Evolutionary conservation across 805 yeast genomes (phyloP).

Genomic region (Saturnispora mendoncae): DNA sequence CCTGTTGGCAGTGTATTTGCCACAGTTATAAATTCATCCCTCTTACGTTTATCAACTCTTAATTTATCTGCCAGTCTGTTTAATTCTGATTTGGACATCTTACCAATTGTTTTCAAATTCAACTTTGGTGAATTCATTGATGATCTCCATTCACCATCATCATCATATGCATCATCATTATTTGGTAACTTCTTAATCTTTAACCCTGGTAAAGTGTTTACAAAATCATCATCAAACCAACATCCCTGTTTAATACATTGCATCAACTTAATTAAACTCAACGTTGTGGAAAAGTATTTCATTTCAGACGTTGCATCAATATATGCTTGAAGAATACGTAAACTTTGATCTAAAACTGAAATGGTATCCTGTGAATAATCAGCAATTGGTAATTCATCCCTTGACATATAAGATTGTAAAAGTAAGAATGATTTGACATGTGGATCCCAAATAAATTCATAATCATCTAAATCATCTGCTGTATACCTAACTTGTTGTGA

Average conservation of each 20-base stretch:
- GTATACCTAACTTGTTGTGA: slow-evolving; percentile 63
- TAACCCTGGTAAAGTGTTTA: slow-evolving; percentile 46
- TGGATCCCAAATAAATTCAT: slow-evolving; percentile 74
- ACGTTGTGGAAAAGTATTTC: slow-evolving; percentile 58
- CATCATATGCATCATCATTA: slow-evolving; percentile 16
- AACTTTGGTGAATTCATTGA: slow-evolving; percentile 14
- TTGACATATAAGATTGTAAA: slow-evolving; percentile 61
- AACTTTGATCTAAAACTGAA: slow-evolving; percentile 85
- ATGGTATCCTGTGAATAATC: slow-evolving; percentile 93
- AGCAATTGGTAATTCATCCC: slow-evolving; percentile 80
- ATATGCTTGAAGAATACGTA: slow-evolving; percentile 88
- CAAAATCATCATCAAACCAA: slow-evolving; percentile 77
- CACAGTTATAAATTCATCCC: slow-evolving; percentile 42
- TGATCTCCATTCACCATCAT: slow-evolving; percentile 32
- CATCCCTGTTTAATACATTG: slow-evolving; percentile 80
- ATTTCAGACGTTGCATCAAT: slow-evolving; percentile 83
- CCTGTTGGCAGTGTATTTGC: slow-evolving; percentile 59
- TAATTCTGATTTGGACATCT: slow-evolving; percentile 24
- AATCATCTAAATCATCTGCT: slow-evolving; percentile 45
- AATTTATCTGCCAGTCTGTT: slow-evolving; percentile 30
- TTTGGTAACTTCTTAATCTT: slow-evolving; percentile 16
- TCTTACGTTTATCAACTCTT: slow-evolving; percentile 34
- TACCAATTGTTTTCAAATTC: slow-evolving; percentile 37
- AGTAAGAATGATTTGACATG: slow-evolving; percentile 70
- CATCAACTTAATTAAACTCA: slow-evolving; percentile 60